Evolutionary conservation across 441 rosid species (phyloP).

Genomic region (Syzygium malaccense): DNA sequence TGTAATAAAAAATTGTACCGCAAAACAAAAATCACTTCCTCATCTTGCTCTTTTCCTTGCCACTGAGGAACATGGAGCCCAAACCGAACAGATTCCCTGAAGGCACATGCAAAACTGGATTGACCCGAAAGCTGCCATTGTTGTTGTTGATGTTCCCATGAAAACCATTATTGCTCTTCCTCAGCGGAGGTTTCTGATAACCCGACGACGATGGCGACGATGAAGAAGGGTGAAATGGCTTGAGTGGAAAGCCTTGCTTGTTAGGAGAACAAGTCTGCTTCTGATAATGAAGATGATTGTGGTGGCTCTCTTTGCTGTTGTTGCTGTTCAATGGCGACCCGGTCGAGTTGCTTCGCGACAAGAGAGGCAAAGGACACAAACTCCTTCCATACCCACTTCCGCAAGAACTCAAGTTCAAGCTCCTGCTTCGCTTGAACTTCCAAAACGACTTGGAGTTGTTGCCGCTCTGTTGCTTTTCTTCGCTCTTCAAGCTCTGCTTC

Average conservation of each 20-base stretch:
- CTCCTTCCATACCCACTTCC: slow-evolving; percentile 4
- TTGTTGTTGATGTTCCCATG: background rate
- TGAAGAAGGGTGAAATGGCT: background rate
- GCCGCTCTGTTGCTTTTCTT: background rate
- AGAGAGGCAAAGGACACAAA: slow-evolving; percentile 9
- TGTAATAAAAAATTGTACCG: background rate
- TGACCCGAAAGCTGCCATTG: slow-evolving; percentile 13
- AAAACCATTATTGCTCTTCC: background rate
- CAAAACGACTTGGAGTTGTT: slow-evolving; percentile 11
- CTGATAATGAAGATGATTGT: background rate
- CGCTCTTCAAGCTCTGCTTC: background rate
- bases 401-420: background rate
- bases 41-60: slow-evolving; percentile 62
- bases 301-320: background rate
- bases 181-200: background rate
- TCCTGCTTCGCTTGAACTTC: slow-evolving; percentile 16
- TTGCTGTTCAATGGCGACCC: background rate
- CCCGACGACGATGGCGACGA: background rate
- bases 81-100: slow-evolving; percentile 72
- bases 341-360: slow-evolving; percentile 16
- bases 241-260: background rate
- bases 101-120: slow-evolving; percentile 66
- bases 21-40: slow-evolving; percentile 22
- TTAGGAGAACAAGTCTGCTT: background rate
- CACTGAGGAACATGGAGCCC: slow-evolving; percentile 57